Evolutionary conservation across 2,329 filamentous ascomycete species (phyloP).

Genomic region (Tolypocladium amazonense): DNA sequence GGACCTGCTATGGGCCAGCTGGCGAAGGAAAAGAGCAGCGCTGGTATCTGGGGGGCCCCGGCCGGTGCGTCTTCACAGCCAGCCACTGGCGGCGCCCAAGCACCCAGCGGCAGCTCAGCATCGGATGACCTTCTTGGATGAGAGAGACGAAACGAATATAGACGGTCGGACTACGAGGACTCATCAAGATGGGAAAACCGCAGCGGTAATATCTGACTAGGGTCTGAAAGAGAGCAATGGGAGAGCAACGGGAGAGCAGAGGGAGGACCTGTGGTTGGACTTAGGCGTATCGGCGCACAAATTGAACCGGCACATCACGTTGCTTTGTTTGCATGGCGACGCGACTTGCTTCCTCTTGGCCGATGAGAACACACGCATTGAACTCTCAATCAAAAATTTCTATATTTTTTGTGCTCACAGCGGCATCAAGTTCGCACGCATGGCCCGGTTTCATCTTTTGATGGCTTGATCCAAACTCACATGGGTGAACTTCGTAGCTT

Average conservation of each 20-base stretch:
- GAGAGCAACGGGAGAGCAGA: slow-evolving; percentile 6
- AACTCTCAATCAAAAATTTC: neutral
- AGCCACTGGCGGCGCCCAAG: slow-evolving; percentile 11
- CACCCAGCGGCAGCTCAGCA: slow-evolving; percentile 24
- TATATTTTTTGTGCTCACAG: neutral
- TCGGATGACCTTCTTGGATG: slow-evolving; percentile 40
- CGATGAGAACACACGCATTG: neutral
- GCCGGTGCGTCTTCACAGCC: slow-evolving; percentile 28
- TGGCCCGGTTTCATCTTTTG: neutral
- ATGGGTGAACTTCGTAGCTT: neutral
- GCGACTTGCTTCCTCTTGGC: neutral
- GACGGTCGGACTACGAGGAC: neutral
- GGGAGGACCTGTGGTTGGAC: no score
- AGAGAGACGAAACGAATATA: slow-evolving; percentile 3
- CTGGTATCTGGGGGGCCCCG: slow-evolving; percentile 83
- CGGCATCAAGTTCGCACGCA: neutral
- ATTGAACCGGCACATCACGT: slow-evolving; percentile 21
- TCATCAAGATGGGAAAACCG: neutral
- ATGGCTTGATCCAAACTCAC: no score
- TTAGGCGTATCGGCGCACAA: slow-evolving; percentile 31
- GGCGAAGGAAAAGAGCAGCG: slow-evolving; percentile 95
- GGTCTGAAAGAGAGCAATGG: no score
- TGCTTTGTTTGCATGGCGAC: slow-evolving; percentile 4
- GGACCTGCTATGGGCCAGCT: slow-evolving; percentile 83
- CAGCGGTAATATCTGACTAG: neutral